These are phyloP conservation scores for Nemania sp. DNA, from an alignment of 2,329 filamentous ascomycete genomes.

Conservation along the genomic window DNA sequence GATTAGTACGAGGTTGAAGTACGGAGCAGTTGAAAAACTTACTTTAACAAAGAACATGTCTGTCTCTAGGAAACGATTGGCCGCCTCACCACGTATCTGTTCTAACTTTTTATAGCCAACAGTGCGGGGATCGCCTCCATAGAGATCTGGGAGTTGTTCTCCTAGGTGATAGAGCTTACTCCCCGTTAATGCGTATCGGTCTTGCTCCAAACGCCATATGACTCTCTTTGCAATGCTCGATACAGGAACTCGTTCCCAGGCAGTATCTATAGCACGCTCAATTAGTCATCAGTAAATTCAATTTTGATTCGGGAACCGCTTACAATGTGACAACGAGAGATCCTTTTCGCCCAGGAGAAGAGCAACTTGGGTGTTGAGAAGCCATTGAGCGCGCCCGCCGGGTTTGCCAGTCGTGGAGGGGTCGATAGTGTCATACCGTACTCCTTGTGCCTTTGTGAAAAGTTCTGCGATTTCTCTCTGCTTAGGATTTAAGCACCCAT, in stretches of 20 bases:
- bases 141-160: conserved; percentile 55
- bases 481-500: conserved; percentile 56
- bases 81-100: conserved; percentile 52
- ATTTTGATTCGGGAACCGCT: conserved; percentile 36
- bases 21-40: conserved; percentile 26
- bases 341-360: conserved; percentile 68
- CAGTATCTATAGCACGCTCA: conserved; percentile 52
- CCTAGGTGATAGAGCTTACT: conserved; percentile 57
- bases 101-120: conserved; percentile 50
- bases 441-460: conserved; percentile 61
- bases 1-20: conserved; percentile 19
- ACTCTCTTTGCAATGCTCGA: conserved; percentile 58
- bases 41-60: conserved; percentile 72
- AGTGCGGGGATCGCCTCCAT: conserved; percentile 49
- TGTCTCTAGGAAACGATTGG: conserved; percentile 57
- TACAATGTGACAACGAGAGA: conserved; percentile 61
- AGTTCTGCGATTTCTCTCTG: conserved; percentile 53
- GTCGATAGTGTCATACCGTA: conserved; percentile 66
- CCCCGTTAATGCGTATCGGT: conserved; percentile 58
- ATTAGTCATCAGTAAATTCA: conserved; percentile 9
- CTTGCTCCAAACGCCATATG: conserved; percentile 63
- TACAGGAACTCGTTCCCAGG: conserved; percentile 60
- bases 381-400: conserved; percentile 66
- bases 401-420: conserved; percentile 54
- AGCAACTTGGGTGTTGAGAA: conserved; percentile 66